Percentiles rank a stretch among this genome's conserved stretches.
Evolutionary conservation across 352 stramenopile genomes (phyloP).

Genomic region (Blastocystis sp.): DNA sequence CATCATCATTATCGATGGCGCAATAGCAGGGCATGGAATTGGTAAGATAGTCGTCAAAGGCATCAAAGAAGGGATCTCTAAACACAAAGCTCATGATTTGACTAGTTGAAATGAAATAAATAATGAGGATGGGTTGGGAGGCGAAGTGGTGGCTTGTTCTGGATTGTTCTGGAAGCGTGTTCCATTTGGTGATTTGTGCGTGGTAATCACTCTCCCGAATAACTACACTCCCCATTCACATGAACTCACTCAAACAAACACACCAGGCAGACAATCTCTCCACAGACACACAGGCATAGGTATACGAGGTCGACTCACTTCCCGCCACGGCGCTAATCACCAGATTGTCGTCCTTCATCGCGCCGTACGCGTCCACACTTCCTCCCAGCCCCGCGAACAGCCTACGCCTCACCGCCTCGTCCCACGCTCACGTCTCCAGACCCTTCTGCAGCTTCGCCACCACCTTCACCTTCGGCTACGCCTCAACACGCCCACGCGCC

Average conservation of each 20-base stretch:
- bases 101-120: too few species aligned
- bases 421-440: not conserved
- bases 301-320: constrained; percentile 49
- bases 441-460: not conserved
- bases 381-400: constrained; percentile 34
- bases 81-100: too few species aligned
- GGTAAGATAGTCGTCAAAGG: too few species aligned
- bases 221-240: too few species aligned
- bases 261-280: constrained; percentile 14
- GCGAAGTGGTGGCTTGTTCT: too few species aligned
- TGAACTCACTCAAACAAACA: not conserved
- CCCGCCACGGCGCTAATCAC: constrained; percentile 40
- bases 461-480: constrained; percentile 15
- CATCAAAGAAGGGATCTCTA: too few species aligned
- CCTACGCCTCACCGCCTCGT: not conserved
- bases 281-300: constrained; percentile 40
- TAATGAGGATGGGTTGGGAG: too few species aligned
- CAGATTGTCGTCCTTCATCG: constrained; percentile 52
- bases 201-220: too few species aligned
- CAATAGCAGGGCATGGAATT: too few species aligned
- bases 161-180: too few species aligned
- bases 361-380: constrained; percentile 22
- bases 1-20: too few species aligned
- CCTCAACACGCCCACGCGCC: not conserved
- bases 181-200: too few species aligned